Evolutionary conservation across 306 rosid species (phyloP), one percentile per base, ranked within the genome.

Genomic region (Ochetophila trinervis): DNA sequence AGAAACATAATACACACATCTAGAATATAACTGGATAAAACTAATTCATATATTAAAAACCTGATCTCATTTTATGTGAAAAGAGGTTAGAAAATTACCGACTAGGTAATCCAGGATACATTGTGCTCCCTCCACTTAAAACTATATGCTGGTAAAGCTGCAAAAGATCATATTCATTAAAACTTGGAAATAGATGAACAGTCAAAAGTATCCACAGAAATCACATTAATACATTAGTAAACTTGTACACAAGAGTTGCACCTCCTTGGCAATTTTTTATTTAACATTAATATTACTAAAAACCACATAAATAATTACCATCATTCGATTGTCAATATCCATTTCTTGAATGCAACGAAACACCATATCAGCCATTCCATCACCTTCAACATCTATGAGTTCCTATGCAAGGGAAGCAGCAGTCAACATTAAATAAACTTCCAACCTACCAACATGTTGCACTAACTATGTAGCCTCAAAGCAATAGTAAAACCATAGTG

Each of bases 301-400:
- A 13, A 57, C 19, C 24, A 75, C 22, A 65, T 27, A 56, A 40
- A 78, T 60, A 54, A 58, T 68, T 82, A 94, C 99, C 99, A 85
- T 83, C 99, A 94, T 94, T 51, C 99, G 85, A 55, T 94, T 94
- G 85, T 94, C 99, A 71, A 94, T 94, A 83, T 90, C 99, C 97
- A 94, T 90, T 83, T 94, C 97, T 79, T 94, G 99, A 73, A 94
- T 94, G 84, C 97, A 94, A 76, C 84, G 96, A 74, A 94, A 94
- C 32, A 94, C 99, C 99, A 94, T 94, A 83, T 94, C 99, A 59
- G 99, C 99, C 91, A 94, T 94, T 77, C 99, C 99, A 83, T 94
- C 99, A 62, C 99, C 99, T 86, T 94, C 99, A 27, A 90, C 97
- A 65, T 94, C 99, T 54, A 94, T 90, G 71, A 94, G 91, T 75